Conservation (phyloP, 1,139 yeast genomes). For the Wickerhamomyces sp. region DNA sequence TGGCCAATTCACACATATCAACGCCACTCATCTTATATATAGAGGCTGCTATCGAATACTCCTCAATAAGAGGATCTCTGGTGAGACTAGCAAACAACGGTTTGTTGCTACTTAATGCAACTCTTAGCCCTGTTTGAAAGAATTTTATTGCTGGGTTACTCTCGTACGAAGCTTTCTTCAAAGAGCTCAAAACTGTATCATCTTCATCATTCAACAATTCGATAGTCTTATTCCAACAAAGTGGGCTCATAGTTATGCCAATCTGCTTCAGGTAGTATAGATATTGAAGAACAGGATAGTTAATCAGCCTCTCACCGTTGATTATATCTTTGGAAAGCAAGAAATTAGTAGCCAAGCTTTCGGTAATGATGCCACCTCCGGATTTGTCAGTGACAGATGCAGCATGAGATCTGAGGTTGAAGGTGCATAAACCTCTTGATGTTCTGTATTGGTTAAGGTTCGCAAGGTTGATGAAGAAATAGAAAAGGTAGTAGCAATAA, state of each 20-base stretch:
- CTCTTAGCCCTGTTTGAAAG: constrained; percentile 21
- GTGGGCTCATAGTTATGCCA: constrained; percentile 25
- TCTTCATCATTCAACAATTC: constrained; percentile 18
- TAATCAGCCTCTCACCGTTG: constrained; percentile 19
- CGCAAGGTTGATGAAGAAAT: constrained; percentile 18
- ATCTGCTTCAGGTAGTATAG: constrained; percentile 23
- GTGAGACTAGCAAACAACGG: constrained; percentile 22
- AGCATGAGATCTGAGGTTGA: constrained; percentile 20
- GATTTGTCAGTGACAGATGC: constrained; percentile 18
- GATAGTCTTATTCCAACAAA: constrained; percentile 24
- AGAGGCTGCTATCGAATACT: constrained; percentile 21
- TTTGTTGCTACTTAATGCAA: constrained; percentile 20
- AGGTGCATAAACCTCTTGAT: constrained; percentile 12
- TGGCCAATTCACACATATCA: constrained; percentile 22
- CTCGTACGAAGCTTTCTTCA: constrained; percentile 14
- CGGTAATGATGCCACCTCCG: constrained; percentile 23
- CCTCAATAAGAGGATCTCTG: constrained; percentile 24
- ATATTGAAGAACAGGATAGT: constrained; percentile 22
- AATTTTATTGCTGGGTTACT: constrained; percentile 20
- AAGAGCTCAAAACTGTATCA: constrained; percentile 11
- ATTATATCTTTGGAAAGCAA: constrained; percentile 18
- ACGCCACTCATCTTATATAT: constrained; percentile 21
- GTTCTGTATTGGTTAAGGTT: constrained; percentile 18
- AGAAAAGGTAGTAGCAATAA: constrained; percentile 23
- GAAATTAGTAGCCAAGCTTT: constrained; percentile 19